phyloP scores from a whole-genome alignment of 2,329 filamentous ascomycete species.

The Huntiella moniliformis region DNA sequence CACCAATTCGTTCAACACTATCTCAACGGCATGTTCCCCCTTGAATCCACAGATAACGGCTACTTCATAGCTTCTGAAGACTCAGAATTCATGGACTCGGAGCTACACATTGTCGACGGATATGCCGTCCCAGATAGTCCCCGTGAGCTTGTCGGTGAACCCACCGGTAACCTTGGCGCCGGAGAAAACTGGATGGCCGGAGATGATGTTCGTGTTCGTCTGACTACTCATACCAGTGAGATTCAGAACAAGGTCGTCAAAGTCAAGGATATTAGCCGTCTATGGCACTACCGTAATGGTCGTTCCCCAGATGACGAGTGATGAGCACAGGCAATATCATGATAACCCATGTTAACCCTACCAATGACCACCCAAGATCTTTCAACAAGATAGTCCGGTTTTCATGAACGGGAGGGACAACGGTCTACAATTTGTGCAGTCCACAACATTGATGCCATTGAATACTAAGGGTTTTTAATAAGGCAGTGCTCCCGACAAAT shows the following conservation, averaged over 20 bases:
- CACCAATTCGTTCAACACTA: constrained; percentile 45
- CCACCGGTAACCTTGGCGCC: no score
- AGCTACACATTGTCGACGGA: constrained; percentile 27
- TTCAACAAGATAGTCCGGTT: no score
- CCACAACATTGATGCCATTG: no score
- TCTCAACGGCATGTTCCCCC: constrained; percentile 41
- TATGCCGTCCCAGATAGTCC: constrained; percentile 16
- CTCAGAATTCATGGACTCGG: constrained; percentile 43
- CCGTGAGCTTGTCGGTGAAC: background rate
- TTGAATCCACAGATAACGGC: constrained; percentile 26
- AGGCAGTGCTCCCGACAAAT: no score
- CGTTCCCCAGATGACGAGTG: constrained; percentile 23
- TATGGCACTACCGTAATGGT: constrained; percentile 46
- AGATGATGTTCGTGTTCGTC: background rate
- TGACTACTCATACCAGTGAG: constrained; percentile 1
- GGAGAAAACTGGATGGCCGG: constrained; percentile 4
- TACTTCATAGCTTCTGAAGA: constrained; percentile 25
- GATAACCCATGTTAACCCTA: no score
- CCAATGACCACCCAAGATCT: no score
- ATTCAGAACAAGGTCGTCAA: constrained; percentile 19
- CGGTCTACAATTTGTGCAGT: no score
- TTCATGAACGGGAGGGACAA: no score
- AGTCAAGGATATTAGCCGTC: constrained; percentile 40
- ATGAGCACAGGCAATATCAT: no score
- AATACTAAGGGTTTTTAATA: no score